Percentiles rank a stretch among this genome's conserved stretches.
Evolutionary conservation across 176 grass and related monocot species (phyloP).

Genomic region (Aegilops bicornis): DNA sequence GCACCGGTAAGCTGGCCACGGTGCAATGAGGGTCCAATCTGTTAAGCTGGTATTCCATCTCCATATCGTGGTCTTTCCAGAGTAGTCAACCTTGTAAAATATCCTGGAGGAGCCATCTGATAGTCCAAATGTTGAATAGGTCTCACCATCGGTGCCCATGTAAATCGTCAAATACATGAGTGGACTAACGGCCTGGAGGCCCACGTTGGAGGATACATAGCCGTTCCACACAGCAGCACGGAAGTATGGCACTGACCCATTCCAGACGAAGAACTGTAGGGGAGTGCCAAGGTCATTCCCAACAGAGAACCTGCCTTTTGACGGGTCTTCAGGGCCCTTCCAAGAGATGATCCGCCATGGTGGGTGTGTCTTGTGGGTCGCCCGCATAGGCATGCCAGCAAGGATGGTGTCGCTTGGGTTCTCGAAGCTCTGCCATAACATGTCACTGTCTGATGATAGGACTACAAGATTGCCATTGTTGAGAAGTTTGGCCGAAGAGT

Average conservation of each 20-base stretch:
- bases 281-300: neutral
- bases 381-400: constrained; percentile 26
- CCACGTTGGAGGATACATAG: neutral
- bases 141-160: neutral
- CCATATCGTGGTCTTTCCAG: neutral
- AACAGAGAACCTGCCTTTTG: constrained; percentile 18
- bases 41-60: neutral
- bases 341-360: constrained; percentile 20
- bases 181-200: neutral
- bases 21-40: neutral
- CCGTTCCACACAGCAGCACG: neutral
- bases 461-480: constrained; percentile 32
- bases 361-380: neutral
- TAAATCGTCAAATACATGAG: neutral
- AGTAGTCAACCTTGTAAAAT: neutral
- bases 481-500: constrained; percentile 20
- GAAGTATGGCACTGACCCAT: constrained; percentile 14
- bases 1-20: neutral
- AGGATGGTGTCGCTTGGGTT: constrained; percentile 25
- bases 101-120: constrained; percentile 3
- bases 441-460: neutral
- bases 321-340: constrained; percentile 28
- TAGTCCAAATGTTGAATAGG: constrained; percentile 13
- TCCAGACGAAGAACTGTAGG: neutral
- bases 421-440: constrained; percentile 48